These are phyloP conservation scores for Dunaliella primolecta DNA, from an alignment of 139 green algal species.

Conservation along the genomic window DNA sequence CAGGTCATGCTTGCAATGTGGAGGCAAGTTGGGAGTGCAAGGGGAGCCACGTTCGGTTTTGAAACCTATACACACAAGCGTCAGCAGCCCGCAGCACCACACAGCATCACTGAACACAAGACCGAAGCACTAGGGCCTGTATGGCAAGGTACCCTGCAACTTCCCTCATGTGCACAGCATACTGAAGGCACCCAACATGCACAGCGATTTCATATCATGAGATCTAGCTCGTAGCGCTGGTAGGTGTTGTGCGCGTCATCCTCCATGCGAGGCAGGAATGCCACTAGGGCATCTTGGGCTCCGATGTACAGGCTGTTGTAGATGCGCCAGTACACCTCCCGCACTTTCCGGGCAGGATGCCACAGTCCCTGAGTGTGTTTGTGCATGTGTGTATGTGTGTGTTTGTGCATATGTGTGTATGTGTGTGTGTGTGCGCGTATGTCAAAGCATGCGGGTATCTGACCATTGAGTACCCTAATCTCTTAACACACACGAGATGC, in stretches of 20 bases:
- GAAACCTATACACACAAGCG: no score
- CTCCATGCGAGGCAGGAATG: conserved; percentile 74
- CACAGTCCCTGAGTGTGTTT: conserved; percentile 3
- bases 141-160: no score
- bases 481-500: no score
- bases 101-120: no score
- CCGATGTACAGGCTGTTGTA: conserved; percentile 99
- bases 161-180: no score
- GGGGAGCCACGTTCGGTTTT: no score
- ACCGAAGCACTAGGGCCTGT: no score
- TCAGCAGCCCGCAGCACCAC: no score
- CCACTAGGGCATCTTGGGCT: conserved; percentile 81
- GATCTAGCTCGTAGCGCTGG: conserved; percentile 85
- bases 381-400: background rate
- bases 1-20: no score
- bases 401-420: background rate
- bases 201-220: conserved; percentile 73
- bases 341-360: conserved; percentile 56
- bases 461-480: no score
- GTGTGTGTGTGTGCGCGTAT: background rate
- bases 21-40: no score
- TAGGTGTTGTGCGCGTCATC: conserved; percentile 83
- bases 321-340: conserved; percentile 94
- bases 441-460: no score
- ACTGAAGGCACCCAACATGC: background rate